Percentiles rank a stretch among this genome's conserved stretches.
These are phyloP conservation scores for Trametes sanguinea DNA, from an alignment of 768 basidiomycete species.

Conservation along the genomic window DNA sequence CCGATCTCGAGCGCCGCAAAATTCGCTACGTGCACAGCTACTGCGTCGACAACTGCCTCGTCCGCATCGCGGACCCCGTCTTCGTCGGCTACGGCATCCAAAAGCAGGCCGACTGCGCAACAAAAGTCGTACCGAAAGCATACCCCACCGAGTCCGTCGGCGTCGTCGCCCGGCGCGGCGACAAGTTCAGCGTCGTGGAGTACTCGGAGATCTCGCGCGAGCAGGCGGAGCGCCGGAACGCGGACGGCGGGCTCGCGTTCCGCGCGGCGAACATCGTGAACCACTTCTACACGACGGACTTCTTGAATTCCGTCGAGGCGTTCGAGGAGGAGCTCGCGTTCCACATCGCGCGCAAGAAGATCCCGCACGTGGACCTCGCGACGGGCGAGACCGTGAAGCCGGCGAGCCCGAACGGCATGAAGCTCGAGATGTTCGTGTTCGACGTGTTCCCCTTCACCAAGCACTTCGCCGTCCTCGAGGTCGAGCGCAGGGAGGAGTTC, in stretches of 20 bases:
- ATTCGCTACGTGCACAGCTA: constrained; percentile 92
- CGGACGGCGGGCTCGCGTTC: constrained; percentile 81
- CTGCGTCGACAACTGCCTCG: constrained; percentile 99
- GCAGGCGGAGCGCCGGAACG: constrained; percentile 76
- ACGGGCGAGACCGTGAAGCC: constrained; percentile 78
- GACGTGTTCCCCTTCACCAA: constrained; percentile 95
- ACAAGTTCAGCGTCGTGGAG: constrained; percentile 90
- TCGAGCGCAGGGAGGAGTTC: constrained; percentile 87
- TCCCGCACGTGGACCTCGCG: constrained; percentile 73
- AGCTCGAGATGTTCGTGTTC: constrained; percentile 97
- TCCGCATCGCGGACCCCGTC: constrained; percentile 93
- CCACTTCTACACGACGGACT: constrained; percentile 93
- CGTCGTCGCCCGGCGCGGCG: constrained; percentile 84
- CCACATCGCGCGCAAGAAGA: constrained; percentile 99
- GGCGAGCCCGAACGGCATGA: constrained; percentile 94
- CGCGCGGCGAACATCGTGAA: constrained; percentile 97
- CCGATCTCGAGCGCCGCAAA: constrained; percentile 74
- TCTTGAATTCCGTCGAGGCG: constrained; percentile 72
- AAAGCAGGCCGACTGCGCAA: constrained; percentile 87
- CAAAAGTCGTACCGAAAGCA: constrained; percentile 94
- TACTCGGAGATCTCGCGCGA: constrained; percentile 94
- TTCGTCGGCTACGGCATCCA: constrained; percentile 94
- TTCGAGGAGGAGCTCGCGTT: constrained; percentile 91
- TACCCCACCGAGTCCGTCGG: constrained; percentile 90
- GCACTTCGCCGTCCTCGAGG: constrained; percentile 85